Evolutionary conservation across 306 rosid genomes (phyloP).

Genomic region (Alnus rubra): DNA sequence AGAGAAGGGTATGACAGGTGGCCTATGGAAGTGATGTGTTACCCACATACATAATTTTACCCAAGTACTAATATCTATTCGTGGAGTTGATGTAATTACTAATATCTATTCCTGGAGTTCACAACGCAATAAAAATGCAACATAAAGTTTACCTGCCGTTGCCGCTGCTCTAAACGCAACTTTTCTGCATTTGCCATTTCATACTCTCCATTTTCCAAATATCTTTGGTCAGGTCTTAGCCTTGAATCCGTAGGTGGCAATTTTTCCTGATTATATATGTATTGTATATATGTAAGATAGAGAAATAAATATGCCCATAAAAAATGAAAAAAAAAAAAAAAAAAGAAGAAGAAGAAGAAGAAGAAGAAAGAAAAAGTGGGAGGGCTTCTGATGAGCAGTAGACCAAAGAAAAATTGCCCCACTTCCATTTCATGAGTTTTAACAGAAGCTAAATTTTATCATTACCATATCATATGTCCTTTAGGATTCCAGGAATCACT

Average conservation of each 20-base stretch:
- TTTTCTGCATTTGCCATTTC: constrained; percentile 97
- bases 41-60: neutral
- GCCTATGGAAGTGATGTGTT: neutral
- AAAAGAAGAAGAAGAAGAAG: too few species aligned
- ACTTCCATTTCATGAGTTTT: neutral
- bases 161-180: constrained; percentile 92
- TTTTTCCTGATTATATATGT: constrained; percentile 52
- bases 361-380: neutral
- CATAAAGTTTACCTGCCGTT: constrained; percentile 77
- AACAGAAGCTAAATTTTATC: neutral
- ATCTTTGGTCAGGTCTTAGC: constrained; percentile 96
- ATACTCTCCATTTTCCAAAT: constrained; percentile 93
- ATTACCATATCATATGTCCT: too few species aligned
- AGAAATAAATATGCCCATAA: constrained; percentile 18
- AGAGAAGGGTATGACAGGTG: neutral
- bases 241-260: constrained; percentile 99
- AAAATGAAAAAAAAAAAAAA: neutral
- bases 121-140: neutral
- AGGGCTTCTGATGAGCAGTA: constrained; percentile 4
- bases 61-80: neutral
- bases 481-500: too few species aligned
- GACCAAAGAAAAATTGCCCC: neutral
- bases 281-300: constrained; percentile 15
- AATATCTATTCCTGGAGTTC: neutral
- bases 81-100: neutral